A percentile compares a stretch with the other conserved stretches of the same genome.
phyloP scores from a whole-genome alignment of 345 rosid species.

The Xanthoceras sorbifolium region DNA sequence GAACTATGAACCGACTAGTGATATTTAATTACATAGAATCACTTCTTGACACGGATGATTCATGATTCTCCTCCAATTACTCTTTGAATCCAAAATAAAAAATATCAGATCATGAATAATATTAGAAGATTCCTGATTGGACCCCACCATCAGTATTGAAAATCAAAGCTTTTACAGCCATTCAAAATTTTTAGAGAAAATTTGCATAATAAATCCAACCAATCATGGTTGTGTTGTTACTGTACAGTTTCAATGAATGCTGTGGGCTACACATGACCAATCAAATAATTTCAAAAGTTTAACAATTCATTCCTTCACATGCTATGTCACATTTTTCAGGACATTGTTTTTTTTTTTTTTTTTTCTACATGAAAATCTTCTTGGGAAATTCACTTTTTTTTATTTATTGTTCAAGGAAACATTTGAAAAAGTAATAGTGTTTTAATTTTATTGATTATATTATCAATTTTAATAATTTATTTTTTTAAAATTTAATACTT shows the following conservation, averaged over 20 bases:
- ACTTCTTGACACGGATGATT: background rate
- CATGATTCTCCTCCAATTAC: background rate
- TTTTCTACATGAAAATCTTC: background rate
- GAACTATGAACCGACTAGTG: no score
- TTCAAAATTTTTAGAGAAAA: background rate
- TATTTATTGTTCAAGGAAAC: no score
- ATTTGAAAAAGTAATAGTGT: no score
- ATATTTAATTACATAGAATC: no score
- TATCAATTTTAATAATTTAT: no score
- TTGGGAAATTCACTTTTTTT: background rate
- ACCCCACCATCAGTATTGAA: background rate
- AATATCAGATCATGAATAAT: background rate
- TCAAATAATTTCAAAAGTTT: background rate
- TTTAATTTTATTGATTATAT: no score
- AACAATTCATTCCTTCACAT: background rate
- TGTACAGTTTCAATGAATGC: background rate
- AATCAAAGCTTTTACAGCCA: background rate
- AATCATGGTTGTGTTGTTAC: background rate
- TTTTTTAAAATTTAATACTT: no score
- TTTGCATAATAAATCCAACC: background rate
- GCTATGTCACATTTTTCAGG: background rate
- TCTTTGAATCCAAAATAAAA: background rate
- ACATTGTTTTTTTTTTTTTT: background rate
- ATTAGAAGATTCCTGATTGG: background rate
- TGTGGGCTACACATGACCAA: background rate